Evolutionary conservation across 2,329 filamentous ascomycete species (phyloP).

Genomic region (Penicillium corylophilum): DNA sequence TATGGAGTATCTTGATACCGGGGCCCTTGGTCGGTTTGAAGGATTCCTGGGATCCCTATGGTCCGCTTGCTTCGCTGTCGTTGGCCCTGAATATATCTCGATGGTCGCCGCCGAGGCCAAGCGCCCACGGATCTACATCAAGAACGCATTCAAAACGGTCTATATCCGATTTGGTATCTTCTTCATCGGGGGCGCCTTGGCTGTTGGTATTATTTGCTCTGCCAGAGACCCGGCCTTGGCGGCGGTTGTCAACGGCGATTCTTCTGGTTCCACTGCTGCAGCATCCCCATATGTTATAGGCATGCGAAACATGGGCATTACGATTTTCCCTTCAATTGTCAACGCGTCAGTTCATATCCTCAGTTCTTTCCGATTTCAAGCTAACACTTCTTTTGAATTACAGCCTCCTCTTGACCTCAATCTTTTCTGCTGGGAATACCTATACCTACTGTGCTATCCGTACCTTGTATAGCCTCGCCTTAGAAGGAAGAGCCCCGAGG

Average conservation of each 20-base stretch:
- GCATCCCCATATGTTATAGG: constrained; percentile 66
- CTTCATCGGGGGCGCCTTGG: constrained; percentile 69
- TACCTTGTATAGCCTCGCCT: constrained; percentile 64
- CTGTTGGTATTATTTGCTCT: constrained; percentile 66
- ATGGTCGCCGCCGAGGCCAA: constrained; percentile 65
- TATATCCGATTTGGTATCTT: constrained; percentile 72
- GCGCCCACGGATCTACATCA: constrained; percentile 65
- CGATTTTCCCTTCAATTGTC: constrained; percentile 64
- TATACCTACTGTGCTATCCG: constrained; percentile 65
- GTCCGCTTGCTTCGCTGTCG: constrained; percentile 64
- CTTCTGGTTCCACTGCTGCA: constrained; percentile 52
- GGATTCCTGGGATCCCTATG: constrained; percentile 65
- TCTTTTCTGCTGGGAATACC: constrained; percentile 66
- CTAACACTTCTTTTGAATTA: neutral
- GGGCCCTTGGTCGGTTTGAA: constrained; percentile 30
- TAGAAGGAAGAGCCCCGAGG: constrained; percentile 62
- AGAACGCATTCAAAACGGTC: constrained; percentile 70
- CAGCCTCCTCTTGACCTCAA: constrained; percentile 61
- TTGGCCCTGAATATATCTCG: constrained; percentile 62
- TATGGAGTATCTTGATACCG: constrained; percentile 8
- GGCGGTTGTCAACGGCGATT: constrained; percentile 4
- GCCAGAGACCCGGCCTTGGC: constrained; percentile 47
- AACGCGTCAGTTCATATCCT: constrained; percentile 51
- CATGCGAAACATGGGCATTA: constrained; percentile 64
- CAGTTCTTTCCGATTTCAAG: neutral